A percentile compares a stretch with the other conserved stretches of the same genome.
Conservation (phyloP, 306 rosid species). For the Biancaea sappan region DNA sequence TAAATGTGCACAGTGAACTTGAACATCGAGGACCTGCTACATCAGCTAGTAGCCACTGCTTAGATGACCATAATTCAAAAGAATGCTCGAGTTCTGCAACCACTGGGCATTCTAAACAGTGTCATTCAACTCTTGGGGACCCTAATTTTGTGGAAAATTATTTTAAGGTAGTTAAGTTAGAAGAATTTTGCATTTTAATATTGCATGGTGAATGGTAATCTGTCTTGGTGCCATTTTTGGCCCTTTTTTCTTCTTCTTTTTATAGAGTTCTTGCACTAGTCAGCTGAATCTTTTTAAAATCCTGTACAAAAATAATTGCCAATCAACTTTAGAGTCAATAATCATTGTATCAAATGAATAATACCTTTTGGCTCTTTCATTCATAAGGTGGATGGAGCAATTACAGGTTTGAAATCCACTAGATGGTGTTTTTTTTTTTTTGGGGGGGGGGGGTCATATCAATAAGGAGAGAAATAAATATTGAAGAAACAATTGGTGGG, state of each 20-base stretch:
- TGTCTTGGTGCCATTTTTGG: slow-evolving; percentile 10
- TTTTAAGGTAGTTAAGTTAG: slow-evolving; percentile 72
- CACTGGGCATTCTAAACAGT: slow-evolving; percentile 51
- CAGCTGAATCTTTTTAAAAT: slow-evolving; percentile 14
- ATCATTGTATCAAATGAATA: neutral
- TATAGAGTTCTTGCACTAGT: neutral
- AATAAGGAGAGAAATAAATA: slow-evolving; percentile 8
- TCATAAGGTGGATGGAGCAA: slow-evolving; percentile 21
- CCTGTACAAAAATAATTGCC: slow-evolving; percentile 12
- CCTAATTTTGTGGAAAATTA: slow-evolving; percentile 90
- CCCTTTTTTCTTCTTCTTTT: slow-evolving; percentile 1
- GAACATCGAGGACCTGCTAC: slow-evolving; percentile 41
- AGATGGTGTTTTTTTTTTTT: slow-evolving; percentile 11
- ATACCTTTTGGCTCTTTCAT: neutral
- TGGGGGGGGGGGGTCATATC: no score
- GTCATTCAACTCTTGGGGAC: slow-evolving; percentile 73
- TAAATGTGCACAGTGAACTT: slow-evolving; percentile 39
- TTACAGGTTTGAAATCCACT: slow-evolving; percentile 14
- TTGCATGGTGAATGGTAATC: slow-evolving; percentile 18
- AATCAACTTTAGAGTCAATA: neutral
- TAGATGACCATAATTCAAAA: slow-evolving; percentile 35
- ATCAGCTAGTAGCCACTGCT: slow-evolving; percentile 44
- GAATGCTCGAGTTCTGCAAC: slow-evolving; percentile 44
- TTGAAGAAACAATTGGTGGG: neutral
- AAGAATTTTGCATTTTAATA: slow-evolving; percentile 13